Evolutionary conservation across 306 rosid species (phyloP), one percentile per base, ranked within the genome.

Genomic region (Boehmeria nivea): DNA sequence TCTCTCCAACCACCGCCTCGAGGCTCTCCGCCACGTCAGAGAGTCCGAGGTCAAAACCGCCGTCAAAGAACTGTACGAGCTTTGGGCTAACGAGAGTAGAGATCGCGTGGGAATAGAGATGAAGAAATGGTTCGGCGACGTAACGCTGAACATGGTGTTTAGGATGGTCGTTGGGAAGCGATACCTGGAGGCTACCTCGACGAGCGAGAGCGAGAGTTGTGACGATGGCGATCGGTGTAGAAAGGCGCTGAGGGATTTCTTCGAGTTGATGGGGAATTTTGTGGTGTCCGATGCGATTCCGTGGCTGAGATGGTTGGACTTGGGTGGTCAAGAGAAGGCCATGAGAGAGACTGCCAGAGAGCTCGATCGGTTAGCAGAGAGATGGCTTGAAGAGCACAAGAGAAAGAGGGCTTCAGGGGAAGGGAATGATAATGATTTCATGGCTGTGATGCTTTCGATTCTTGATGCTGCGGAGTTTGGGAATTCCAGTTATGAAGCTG

Each of bases 1-100:
- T 12, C 68, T 76, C 43, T 59, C 68, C 0, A 54, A 43, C 68
- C 63, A 25, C 18, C 54, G 65, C 1, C 36, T 74, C 5, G 64
- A 54, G 50, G 6, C 18, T 21, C 38, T 72, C 18, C 12, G 43
- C 15, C 48, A 59, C 38, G 20, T 63, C 0, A 37, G 40, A 0
- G 61, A 34, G 42, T 47, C 43, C 0, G 75, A 76, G 53, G 65
- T 72, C 13, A 52, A 26, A 27, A 19, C 25, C 0, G 47, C 60
- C 13, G 44, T 49, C 0, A 67, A 28, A 49, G 44, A 57, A 7
- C 2, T 54, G 1, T 33, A 51, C 36, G 45, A 18, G 21, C 3
- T 6, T 2, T 49, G 54, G 59, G 17, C 1, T 38, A 18, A 13
- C 8, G 7, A 18, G 2, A 5, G 48, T 17, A n/a, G 19, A n/a